Conservation (phyloP, 78 protist species). For the slime mould (Dictyostelium discoideum) region DNA sequence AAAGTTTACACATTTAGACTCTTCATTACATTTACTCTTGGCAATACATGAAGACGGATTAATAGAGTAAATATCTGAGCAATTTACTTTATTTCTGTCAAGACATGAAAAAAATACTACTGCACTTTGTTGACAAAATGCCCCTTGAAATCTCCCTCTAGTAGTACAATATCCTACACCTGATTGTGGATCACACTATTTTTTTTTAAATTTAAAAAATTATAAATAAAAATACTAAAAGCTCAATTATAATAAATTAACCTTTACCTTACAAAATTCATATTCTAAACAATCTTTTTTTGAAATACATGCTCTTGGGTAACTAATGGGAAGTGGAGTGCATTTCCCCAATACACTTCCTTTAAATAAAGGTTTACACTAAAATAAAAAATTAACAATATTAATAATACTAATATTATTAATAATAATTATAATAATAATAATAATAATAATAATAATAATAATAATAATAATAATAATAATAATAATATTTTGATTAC, state of each 20-base stretch:
- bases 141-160: neutral
- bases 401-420: too few relatives aligned
- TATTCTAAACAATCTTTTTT: neutral
- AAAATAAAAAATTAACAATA: too few relatives aligned
- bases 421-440: too few relatives aligned
- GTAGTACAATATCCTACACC: conserved; percentile 30
- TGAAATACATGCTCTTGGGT: neutral
- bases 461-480: too few relatives aligned
- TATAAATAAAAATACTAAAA: too few relatives aligned
- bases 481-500: neutral
- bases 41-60: neutral
- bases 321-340: neutral
- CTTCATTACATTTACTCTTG: neutral
- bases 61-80: neutral
- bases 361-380: neutral
- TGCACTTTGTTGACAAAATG: neutral
- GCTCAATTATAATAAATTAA: too few relatives aligned
- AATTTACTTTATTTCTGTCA: neutral
- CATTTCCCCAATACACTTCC: neutral
- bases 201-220: too few relatives aligned
- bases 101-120: neutral
- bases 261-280: conserved; percentile 14
- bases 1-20: neutral
- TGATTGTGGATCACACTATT: neutral
- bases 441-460: too few relatives aligned